Evolutionary conservation across 2,329 filamentous ascomycete genomes (phyloP), one percentile per base, ranked within the genome.

Genomic region (Diplodia corticola): DNA sequence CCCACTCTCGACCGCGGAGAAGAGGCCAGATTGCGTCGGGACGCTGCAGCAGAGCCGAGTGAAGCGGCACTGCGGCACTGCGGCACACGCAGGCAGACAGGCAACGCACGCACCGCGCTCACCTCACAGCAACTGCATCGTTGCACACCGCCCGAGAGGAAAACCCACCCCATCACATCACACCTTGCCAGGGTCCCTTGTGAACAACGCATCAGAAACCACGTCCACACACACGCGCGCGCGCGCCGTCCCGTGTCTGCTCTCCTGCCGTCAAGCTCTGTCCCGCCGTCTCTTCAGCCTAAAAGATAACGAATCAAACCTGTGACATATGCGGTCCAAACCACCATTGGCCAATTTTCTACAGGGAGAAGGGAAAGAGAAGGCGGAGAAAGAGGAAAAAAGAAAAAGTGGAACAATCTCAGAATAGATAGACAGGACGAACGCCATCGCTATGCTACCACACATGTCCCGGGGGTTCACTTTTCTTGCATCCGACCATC

Each of bases 391-490:
- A 17, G 28, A 63, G 1, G 35, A 10, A 12, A 12, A 12, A 30
- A 22, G 24, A 28, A 15, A 53, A 28, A 17, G 51, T 20, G 10
- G 15, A 33, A 59, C 54, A 46, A 67, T 54, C 10, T 44, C 10
- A 44, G 40, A 44, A 44, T 44, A 9, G 35, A 44, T 44, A 9
- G 40, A 20, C 40, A 44, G 20, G 40, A 44, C 40, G 33, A 53
- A 60, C 68, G 67, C 67, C 51, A 61, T 63, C 40, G 63, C 49
- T 44, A 63, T 65, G 50, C 60, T 64, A 59, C 30, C 20, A 28
- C 33, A 55, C 59, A 49, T 49, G 69, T 44, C 40, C 40, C 33
- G 35, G 60, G n/a, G 67, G n/a, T 59, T 54, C 48, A 61, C 66
- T 28, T 51, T 37, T n/a, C 50, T n/a, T 44, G 40, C n/a, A 44